A percentile compares a stretch with the other conserved stretches of the same genome.
Evolutionary conservation across 371 early-diverging fungal species (phyloP).

Genomic region (Lichtheimia hyalospora): DNA sequence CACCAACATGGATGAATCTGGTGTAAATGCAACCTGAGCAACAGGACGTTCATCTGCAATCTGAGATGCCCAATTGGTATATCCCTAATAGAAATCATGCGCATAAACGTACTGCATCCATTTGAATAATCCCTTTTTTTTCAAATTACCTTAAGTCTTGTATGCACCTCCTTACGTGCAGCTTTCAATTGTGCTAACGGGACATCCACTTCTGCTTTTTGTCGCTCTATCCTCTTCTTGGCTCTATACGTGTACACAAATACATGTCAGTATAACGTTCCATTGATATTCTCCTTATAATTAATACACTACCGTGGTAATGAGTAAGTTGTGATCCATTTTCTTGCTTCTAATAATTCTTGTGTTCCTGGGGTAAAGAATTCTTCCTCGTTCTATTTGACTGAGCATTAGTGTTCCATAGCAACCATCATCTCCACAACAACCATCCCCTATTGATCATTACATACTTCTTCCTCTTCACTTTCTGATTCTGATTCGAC

Average conservation of each 20-base stretch:
- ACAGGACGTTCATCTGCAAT: constrained; percentile 92
- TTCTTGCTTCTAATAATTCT: constrained; percentile 70
- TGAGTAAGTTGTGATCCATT: constrained; percentile 77
- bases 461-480: constrained; percentile 31
- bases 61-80: constrained; percentile 79
- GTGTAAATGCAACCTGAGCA: constrained; percentile 78
- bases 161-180: constrained; percentile 77
- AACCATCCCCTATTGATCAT: no score
- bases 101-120: background rate
- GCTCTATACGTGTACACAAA: constrained; percentile 53
- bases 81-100: constrained; percentile 43
- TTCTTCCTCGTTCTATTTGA: constrained; percentile 63
- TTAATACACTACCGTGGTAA: constrained; percentile 61
- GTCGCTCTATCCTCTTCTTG: constrained; percentile 64
- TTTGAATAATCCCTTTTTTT: background rate
- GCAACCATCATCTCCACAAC: no score
- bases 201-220: constrained; percentile 67
- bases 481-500: constrained; percentile 49
- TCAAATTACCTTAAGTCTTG: constrained; percentile 60
- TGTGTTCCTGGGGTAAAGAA: constrained; percentile 84
- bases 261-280: background rate
- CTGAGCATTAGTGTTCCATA: no score
- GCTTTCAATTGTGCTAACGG: constrained; percentile 75
- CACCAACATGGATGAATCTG: constrained; percentile 74
- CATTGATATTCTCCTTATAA: background rate